Percentiles rank a stretch among this genome's conserved stretches.
Evolutionary conservation across 2,329 filamentous ascomycete genomes (phyloP).

Genomic region (Stagonosporopsis chrysanthemi): DNA sequence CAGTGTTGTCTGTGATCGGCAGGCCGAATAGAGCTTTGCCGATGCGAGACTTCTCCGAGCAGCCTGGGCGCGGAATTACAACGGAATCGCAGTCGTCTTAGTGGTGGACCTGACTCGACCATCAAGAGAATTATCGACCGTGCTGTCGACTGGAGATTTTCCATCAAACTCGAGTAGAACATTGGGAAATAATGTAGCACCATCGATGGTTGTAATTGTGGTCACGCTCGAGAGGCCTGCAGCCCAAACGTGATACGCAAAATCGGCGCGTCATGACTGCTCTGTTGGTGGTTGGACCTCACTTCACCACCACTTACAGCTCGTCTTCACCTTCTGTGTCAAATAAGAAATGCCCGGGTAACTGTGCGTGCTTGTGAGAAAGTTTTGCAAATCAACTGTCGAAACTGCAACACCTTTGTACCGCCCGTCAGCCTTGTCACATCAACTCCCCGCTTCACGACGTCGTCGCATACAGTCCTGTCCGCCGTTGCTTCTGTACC

Average conservation of each 20-base stretch:
- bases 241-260: neutral
- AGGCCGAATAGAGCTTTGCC: neutral
- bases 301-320: conserved; percentile 8
- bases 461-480: neutral
- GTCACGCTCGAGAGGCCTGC: neutral
- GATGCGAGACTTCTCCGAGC: neutral
- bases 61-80: neutral
- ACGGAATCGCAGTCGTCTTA: neutral
- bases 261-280: conserved; percentile 5
- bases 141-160: neutral
- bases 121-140: neutral
- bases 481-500: neutral
- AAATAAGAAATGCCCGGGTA: too few species aligned
- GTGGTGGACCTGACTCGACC: too few species aligned
- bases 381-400: neutral
- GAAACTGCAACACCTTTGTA: neutral
- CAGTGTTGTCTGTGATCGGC: neutral
- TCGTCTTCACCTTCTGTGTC: neutral
- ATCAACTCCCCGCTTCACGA: neutral
- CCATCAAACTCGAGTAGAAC: neutral
- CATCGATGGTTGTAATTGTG: neutral
- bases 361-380: too few species aligned
- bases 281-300: conserved; percentile 5
- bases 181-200: neutral
- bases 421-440: conserved; percentile 2